Base-by-base conservation (phyloP, 805 yeast genomes). In the Pichia thaimueangensis region DNA sequence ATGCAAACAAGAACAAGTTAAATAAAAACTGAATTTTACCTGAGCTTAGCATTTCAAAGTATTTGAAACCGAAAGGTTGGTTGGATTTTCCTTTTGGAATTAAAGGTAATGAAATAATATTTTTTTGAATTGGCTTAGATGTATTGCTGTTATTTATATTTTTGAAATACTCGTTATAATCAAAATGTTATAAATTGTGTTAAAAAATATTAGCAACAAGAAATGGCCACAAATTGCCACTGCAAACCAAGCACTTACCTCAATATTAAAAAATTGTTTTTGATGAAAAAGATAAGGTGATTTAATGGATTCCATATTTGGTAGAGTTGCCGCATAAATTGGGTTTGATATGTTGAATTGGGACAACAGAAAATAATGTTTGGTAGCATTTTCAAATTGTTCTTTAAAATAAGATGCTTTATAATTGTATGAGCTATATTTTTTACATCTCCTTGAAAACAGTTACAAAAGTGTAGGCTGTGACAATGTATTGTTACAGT, bases 51-150 rank as follows among this genome's bases (percentile, higher is more conserved):
- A 56, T 34, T 3, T 52, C 33, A 29, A 58, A 47, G 11, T 41
- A 30, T 22, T 43, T 47, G 38, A 37, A 49, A 5, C 55, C 58
- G 15, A 35, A 46, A 6, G 42, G 36, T 33, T 48, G 37, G 2
- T 51, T 22, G 21, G 46, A 44, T 20, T 41, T 45, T 24, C 61
- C 62, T 9, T 45, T 45, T 32, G 60, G 56, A 17, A 47, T 22
- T 17, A 58, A 37, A 0, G 77, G 70, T n/a, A 78, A 76, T 3
- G 67, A 47, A 0, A 68, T 56, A 7, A 71, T 30, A 20, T 55
- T 48, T 9, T 59, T 56, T 45, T 75, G 56, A 33, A 64, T 45
- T 48, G 54, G 45, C 40, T 65, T 69, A 4, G 64, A 44, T 5
- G 56, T 13, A 16, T 21, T 23, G 3, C 45, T 36, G 7, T 33